These are phyloP conservation scores for Misopates orontium DNA, from an alignment of 257 asterid species.

Conservation along the genomic window DNA sequence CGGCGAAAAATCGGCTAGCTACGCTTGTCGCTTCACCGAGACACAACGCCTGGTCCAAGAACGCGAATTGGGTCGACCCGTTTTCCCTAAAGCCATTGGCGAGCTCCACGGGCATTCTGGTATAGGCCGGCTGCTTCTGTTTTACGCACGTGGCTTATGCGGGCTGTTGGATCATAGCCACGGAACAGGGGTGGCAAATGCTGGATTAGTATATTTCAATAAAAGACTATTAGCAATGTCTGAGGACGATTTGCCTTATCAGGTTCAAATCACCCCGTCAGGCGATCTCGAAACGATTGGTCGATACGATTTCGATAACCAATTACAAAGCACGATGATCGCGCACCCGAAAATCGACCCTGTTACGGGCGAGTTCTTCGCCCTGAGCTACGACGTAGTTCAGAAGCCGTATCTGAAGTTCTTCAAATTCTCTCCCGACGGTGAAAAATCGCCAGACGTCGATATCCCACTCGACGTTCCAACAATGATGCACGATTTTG, in stretches of 20 bases:
- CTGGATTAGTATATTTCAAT: slow-evolving; percentile 23
- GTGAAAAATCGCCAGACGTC: slow-evolving; percentile 10
- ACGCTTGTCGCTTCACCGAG: slow-evolving; percentile 23
- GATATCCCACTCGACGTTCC: slow-evolving; percentile 15
- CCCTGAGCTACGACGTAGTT: slow-evolving; percentile 21
- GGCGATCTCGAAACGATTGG: slow-evolving; percentile 18
- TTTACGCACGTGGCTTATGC: slow-evolving; percentile 8
- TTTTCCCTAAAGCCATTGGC: slow-evolving; percentile 21
- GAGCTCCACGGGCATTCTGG: slow-evolving; percentile 21
- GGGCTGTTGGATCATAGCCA: slow-evolving; percentile 1
- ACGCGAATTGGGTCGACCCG: slow-evolving; percentile 16
- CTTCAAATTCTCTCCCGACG: slow-evolving; percentile 17
- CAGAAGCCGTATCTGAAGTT: slow-evolving; percentile 21
- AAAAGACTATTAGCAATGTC: slow-evolving; percentile 24
- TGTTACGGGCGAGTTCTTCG: slow-evolving; percentile 23
- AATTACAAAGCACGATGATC: slow-evolving; percentile 16
- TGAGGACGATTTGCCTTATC: slow-evolving; percentile 25
- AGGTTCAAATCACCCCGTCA: background rate
- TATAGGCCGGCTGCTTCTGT: slow-evolving; percentile 12
- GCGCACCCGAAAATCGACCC: slow-evolving; percentile 32
- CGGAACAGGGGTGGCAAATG: slow-evolving; percentile 28
- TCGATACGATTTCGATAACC: slow-evolving; percentile 11
- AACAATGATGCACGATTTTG: slow-evolving; percentile 31
- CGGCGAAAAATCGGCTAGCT: slow-evolving; percentile 4
- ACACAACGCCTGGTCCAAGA: slow-evolving; percentile 16